Evolutionary conservation across 2,329 filamentous ascomycete genomes (phyloP).

Genomic region (Fusarium stilboides): DNA sequence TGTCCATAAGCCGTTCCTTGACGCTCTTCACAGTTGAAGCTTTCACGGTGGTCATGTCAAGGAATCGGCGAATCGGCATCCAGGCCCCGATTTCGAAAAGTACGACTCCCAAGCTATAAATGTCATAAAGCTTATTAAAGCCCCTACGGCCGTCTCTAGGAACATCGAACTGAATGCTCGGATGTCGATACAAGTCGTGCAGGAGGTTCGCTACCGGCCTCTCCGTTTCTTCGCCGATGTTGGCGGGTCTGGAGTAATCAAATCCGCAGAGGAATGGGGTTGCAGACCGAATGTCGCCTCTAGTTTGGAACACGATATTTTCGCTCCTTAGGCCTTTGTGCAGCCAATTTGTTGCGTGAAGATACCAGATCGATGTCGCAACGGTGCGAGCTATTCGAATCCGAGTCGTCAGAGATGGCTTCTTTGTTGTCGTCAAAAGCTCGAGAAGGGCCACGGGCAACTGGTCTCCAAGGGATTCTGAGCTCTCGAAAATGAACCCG

Average conservation of each 20-base stretch:
- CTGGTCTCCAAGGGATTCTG: neutral
- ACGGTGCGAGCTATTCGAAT: neutral
- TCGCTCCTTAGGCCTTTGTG: neutral
- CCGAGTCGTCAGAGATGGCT: neutral
- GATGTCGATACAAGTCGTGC: neutral
- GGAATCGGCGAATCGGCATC: neutral
- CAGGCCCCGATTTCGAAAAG: neutral
- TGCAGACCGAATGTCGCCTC: neutral
- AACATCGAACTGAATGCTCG: neutral
- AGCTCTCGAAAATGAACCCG: neutral
- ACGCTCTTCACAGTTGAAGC: neutral
- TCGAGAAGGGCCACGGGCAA: neutral
- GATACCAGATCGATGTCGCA: neutral
- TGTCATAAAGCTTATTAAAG: neutral
- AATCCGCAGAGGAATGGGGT: neutral
- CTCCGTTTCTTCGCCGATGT: neutral
- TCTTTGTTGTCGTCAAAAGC: neutral
- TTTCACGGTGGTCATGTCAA: neutral
- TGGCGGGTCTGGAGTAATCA: neutral
- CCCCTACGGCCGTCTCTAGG: neutral
- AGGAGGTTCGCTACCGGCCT: neutral
- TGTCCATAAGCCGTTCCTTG: neutral
- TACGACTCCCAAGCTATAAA: neutral
- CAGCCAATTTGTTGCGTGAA: neutral
- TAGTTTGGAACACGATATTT: neutral